Evolutionary conservation across 257 asterid genomes (phyloP).

Genomic region (Dorcoceras hygrometricum): DNA sequence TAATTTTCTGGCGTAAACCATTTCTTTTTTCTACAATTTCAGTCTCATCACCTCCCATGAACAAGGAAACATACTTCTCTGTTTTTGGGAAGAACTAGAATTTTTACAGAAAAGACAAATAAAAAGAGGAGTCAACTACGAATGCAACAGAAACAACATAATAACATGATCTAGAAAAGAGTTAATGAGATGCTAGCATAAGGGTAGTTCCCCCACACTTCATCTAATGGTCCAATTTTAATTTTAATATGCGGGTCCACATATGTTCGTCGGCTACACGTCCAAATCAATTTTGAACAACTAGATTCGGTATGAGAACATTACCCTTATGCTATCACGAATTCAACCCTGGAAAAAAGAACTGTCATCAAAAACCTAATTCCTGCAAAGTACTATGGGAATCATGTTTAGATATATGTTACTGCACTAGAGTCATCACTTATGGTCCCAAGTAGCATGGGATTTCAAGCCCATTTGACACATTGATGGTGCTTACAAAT

Average conservation of each 20-base stretch:
- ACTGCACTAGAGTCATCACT: background rate
- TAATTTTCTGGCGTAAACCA: conserved; percentile 62
- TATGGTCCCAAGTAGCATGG: background rate
- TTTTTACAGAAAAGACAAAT: conserved; percentile 18
- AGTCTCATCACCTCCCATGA: conserved; percentile 75
- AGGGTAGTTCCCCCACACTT: too few species aligned
- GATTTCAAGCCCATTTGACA: background rate
- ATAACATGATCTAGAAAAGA: conserved; percentile 18
- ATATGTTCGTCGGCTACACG: too few species aligned
- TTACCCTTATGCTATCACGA: too few species aligned
- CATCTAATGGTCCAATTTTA: too few species aligned
- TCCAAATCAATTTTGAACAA: too few species aligned
- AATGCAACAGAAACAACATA: background rate
- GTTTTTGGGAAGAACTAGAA: conserved; percentile 94
- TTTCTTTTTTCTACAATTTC: conserved; percentile 71
- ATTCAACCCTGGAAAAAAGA: too few species aligned
- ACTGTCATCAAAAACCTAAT: conserved; percentile 8
- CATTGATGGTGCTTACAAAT: background rate
- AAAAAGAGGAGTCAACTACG: background rate
- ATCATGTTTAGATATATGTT: background rate
- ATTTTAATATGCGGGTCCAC: too few species aligned
- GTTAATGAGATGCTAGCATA: too few species aligned
- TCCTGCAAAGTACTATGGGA: background rate
- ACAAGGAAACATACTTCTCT: conserved; percentile 77
- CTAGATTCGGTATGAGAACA: too few species aligned